These are phyloP conservation scores for Scutellaria baicalensis DNA, from an alignment of 257 asterid genomes.

Conservation along the genomic window DNA sequence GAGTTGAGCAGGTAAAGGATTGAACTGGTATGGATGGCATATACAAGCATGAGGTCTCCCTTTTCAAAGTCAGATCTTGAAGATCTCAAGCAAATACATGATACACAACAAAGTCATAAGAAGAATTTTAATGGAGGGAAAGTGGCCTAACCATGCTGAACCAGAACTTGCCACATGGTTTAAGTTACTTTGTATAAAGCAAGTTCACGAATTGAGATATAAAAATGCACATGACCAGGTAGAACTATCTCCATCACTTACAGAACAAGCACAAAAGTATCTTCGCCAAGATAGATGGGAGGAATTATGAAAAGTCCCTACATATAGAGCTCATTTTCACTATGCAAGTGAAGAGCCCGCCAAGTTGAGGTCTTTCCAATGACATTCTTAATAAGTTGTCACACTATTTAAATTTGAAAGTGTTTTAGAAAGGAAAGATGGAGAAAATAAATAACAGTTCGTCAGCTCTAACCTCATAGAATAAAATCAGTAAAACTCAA, in stretches of 20 bases:
- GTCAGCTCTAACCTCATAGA: not conserved
- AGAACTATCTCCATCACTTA: not conserved
- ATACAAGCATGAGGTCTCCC: not conserved
- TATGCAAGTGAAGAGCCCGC: not conserved
- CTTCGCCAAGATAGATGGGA: not conserved
- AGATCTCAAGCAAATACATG: not conserved
- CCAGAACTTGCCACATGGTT: not conserved
- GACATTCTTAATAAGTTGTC: not conserved
- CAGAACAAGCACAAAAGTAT: not conserved
- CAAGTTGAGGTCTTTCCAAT: not conserved
- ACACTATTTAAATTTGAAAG: no score
- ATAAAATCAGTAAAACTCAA: not conserved
- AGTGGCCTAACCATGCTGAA: not conserved
- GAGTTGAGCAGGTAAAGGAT: conserved; percentile 4
- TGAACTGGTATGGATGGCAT: not conserved
- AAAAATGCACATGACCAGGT: not conserved
- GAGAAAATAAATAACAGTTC: no score
- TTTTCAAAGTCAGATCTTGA: not conserved
- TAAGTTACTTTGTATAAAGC: not conserved
- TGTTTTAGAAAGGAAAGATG: no score
- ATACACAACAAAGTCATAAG: not conserved
- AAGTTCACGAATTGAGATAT: not conserved
- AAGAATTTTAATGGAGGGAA: not conserved
- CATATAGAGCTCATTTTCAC: not conserved
- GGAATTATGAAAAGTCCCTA: not conserved